phyloP scores from a whole-genome alignment of 805 yeast genomes.

The Wickerhamiella sergipiensis region DNA sequence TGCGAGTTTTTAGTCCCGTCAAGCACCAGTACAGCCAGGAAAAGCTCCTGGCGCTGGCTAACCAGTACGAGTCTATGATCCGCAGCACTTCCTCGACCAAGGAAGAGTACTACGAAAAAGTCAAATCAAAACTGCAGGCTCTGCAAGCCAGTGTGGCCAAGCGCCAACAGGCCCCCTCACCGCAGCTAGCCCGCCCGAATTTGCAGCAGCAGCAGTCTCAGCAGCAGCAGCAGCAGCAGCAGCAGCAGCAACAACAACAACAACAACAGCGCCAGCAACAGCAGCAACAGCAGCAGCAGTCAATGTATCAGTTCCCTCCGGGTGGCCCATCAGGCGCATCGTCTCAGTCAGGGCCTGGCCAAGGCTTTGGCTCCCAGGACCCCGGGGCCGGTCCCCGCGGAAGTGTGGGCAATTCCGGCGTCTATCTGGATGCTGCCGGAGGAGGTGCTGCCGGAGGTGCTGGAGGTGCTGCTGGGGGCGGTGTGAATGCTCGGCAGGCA shows the following conservation, averaged over 20 bases:
- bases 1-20: slow-evolving; percentile 15
- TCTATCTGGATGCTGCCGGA: neutral
- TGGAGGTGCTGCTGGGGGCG: neutral
- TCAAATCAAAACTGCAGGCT: slow-evolving; percentile 8
- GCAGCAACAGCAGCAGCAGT: slow-evolving; percentile 10
- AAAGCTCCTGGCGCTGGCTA: slow-evolving; percentile 21
- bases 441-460: neutral
- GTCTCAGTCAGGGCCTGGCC: neutral
- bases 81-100: slow-evolving; percentile 20
- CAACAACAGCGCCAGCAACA: slow-evolving; percentile 9
- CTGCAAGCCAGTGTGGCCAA: slow-evolving; percentile 3
- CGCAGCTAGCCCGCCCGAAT: slow-evolving; percentile 9
- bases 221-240: slow-evolving; percentile 4
- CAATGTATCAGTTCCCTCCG: neutral
- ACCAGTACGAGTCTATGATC: slow-evolving; percentile 21
- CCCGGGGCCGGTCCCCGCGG: neutral
- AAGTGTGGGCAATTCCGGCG: neutral
- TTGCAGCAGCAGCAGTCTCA: neutral
- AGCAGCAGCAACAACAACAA: neutral
- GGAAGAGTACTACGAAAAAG: slow-evolving; percentile 16
- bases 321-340: neutral
- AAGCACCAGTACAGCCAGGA: slow-evolving; percentile 20
- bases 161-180: slow-evolving; percentile 10
- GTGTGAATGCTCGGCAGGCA: neutral
- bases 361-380: neutral